phyloP scores from a whole-genome alignment of 805 yeast species.

The Schwanniomyces polymorphus region DNA sequence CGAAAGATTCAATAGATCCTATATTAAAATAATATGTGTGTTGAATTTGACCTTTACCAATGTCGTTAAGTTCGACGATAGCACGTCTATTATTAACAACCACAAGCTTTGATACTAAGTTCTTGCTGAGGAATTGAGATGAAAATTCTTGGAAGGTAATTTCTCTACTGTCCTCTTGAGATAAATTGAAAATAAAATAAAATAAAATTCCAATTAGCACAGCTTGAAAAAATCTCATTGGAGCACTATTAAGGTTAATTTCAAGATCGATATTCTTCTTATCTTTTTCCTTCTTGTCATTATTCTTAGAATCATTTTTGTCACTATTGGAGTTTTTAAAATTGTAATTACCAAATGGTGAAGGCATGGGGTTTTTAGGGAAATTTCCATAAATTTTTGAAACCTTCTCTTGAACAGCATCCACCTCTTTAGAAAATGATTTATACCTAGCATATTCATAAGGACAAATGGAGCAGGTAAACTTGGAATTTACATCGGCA shows the following conservation, averaged over 20 bases:
- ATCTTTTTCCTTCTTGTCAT: conserved; percentile 11
- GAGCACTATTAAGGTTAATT: conserved; percentile 20
- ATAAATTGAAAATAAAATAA: conserved; percentile 19
- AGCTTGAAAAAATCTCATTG: conserved; percentile 30
- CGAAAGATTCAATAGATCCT: conserved; percentile 89
- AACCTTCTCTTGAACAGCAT: conserved; percentile 7
- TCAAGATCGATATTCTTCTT: conserved; percentile 20
- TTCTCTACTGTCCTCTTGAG: conserved; percentile 38
- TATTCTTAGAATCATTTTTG: conserved; percentile 8
- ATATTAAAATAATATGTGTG: conserved; percentile 58
- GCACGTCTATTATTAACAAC: conserved; percentile 80
- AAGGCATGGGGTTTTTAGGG: neutral
- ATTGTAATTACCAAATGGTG: conserved; percentile 7
- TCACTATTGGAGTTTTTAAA: conserved; percentile 3
- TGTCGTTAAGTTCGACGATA: conserved; percentile 63
- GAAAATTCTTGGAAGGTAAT: conserved; percentile 93
- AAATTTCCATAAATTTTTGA: conserved; percentile 5
- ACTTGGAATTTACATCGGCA: conserved; percentile 15
- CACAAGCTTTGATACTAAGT: conserved; percentile 68
- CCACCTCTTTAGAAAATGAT: conserved; percentile 9
- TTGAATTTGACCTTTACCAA: conserved; percentile 52
- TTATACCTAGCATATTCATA: conserved; percentile 20
- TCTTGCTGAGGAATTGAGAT: conserved; percentile 69
- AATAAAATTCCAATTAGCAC: conserved; percentile 26
- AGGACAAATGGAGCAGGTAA: conserved; percentile 28